A percentile compares a stretch with the other conserved stretches of the same genome.
These are phyloP conservation scores for Cryptosporidium tyzzeri DNA, from an alignment of 169 alveolate genomes.

Conservation along the genomic window DNA sequence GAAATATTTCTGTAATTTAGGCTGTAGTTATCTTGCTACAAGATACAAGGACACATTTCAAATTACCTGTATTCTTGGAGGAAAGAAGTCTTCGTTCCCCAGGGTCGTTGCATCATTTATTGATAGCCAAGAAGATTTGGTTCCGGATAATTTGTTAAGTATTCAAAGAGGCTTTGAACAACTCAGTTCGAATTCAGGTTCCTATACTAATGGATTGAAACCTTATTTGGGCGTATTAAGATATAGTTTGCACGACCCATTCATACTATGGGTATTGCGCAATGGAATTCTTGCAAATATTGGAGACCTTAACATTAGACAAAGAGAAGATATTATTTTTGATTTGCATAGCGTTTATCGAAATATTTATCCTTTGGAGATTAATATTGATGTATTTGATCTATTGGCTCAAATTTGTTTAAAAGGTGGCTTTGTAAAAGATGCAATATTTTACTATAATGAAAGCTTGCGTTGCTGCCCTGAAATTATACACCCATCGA, in stretches of 20 bases:
- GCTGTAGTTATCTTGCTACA: slow-evolving; percentile 85
- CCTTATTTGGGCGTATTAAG: slow-evolving; percentile 53
- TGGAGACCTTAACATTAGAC: slow-evolving; percentile 51
- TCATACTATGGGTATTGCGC: slow-evolving; percentile 49
- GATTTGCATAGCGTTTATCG: slow-evolving; percentile 55
- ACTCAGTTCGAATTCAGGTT: background rate
- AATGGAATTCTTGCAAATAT: slow-evolving; percentile 43
- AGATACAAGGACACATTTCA: slow-evolving; percentile 87
- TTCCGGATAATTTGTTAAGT: slow-evolving; percentile 48
- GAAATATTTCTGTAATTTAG: slow-evolving; percentile 81
- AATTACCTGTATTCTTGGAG: slow-evolving; percentile 79
- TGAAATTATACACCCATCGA: slow-evolving; percentile 67
- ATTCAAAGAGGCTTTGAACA: slow-evolving; percentile 65
- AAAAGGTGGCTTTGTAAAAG: slow-evolving; percentile 67
- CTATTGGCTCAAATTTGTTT: slow-evolving; percentile 61
- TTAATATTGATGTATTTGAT: slow-evolving; percentile 60
- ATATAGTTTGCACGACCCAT: slow-evolving; percentile 66
- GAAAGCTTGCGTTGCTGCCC: slow-evolving; percentile 62
- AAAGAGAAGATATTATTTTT: slow-evolving; percentile 36
- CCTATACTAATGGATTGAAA: slow-evolving; percentile 24
- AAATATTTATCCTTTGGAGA: slow-evolving; percentile 56
- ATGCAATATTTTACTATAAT: slow-evolving; percentile 62
- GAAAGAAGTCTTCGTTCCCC: slow-evolving; percentile 38
- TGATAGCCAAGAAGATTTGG: slow-evolving; percentile 49
- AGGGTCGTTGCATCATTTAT: slow-evolving; percentile 58